phyloP scores from a whole-genome alignment of 2,329 filamentous ascomycete genomes.

The Trichoderma afroharzianum region DNA sequence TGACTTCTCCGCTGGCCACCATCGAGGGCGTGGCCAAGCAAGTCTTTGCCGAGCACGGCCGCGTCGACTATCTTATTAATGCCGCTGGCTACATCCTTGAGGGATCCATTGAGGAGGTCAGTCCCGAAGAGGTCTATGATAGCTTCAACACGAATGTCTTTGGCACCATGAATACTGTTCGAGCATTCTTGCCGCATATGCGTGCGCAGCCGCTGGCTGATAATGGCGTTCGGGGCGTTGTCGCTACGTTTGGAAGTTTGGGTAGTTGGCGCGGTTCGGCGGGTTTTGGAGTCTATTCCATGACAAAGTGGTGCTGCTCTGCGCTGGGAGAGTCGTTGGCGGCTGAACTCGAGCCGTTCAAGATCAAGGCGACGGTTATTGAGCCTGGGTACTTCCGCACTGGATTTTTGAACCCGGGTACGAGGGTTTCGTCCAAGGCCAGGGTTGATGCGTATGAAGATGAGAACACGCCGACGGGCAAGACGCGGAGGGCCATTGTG shows the following conservation, averaged over 20 bases:
- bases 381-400: slow-evolving; percentile 55
- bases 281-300: slow-evolving; percentile 38
- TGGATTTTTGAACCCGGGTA: slow-evolving; percentile 40
- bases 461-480: slow-evolving; percentile 28
- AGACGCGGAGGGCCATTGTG: slow-evolving; percentile 30
- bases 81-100: slow-evolving; percentile 45
- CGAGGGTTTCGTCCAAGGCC: slow-evolving; percentile 25
- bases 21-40: slow-evolving; percentile 36
- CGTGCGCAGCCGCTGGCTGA: slow-evolving; percentile 34
- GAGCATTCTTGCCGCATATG: slow-evolving; percentile 46
- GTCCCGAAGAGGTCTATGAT: slow-evolving; percentile 34
- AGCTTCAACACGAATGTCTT: slow-evolving; percentile 53
- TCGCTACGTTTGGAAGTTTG: slow-evolving; percentile 47
- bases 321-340: slow-evolving; percentile 43
- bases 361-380: slow-evolving; percentile 40
- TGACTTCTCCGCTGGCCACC: slow-evolving; percentile 37
- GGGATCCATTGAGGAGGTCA: slow-evolving; percentile 40
- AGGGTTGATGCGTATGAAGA: slow-evolving; percentile 34
- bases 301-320: slow-evolving; percentile 46
- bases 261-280: slow-evolving; percentile 41
- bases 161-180: slow-evolving; percentile 46
- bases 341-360: slow-evolving; percentile 43
- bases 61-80: slow-evolving; percentile 48
- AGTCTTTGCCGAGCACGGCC: slow-evolving; percentile 32
- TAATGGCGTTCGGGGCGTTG: slow-evolving; percentile 23